phyloP scores from a whole-genome alignment of 2,329 filamentous ascomycete species.

The Diaporthe helianthi region DNA sequence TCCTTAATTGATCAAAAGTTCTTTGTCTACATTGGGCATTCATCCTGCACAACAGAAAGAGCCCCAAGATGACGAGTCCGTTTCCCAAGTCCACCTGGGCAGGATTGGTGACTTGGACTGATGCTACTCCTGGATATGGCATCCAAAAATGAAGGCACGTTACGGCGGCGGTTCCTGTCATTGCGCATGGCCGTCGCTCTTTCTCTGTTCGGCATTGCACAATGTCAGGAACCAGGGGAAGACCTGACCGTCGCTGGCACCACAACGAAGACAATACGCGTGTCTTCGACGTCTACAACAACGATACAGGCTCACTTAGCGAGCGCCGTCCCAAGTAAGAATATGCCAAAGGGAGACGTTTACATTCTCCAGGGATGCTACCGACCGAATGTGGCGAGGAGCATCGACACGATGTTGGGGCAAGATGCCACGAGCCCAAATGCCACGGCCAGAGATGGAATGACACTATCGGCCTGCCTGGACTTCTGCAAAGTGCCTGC shows the following conservation, averaged over 20 bases:
- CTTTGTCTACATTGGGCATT: slow-evolving; percentile 12
- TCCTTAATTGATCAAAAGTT: neutral
- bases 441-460: neutral
- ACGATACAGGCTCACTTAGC: neutral
- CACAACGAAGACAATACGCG: neutral
- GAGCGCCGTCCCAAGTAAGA: neutral
- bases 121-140: neutral
- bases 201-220: slow-evolving; percentile 1
- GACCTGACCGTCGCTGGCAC: neutral
- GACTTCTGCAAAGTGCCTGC: neutral
- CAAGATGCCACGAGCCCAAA: neutral
- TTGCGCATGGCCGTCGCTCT: neutral
- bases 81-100: no score
- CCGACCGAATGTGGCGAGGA: neutral
- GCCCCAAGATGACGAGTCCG: slow-evolving; percentile 1
- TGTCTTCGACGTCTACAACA: slow-evolving; percentile 1
- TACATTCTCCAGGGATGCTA: slow-evolving; percentile 31
- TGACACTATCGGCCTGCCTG: slow-evolving; percentile 28
- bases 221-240: neutral
- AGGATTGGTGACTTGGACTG: neutral
- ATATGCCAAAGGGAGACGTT: neutral
- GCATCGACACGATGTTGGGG: slow-evolving; percentile 10
- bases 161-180: neutral
- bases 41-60: neutral
- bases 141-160: slow-evolving; percentile 11